Evolutionary conservation across 345 rosid species (phyloP).

Genomic region (Carallia brachiata): DNA sequence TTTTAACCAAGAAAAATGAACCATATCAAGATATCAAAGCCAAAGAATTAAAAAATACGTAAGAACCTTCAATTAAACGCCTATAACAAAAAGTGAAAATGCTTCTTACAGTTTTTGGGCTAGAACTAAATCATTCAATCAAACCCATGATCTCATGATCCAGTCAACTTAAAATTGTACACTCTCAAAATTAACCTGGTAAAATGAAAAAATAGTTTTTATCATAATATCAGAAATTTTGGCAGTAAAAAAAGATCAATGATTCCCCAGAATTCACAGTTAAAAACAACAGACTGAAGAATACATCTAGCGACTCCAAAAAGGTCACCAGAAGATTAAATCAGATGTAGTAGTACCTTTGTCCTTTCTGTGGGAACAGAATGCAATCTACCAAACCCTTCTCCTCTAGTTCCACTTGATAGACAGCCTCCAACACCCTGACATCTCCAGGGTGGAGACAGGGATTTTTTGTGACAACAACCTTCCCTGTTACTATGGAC

Average conservation of each 20-base stretch:
- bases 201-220: neutral
- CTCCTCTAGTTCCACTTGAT: constrained; percentile 54
- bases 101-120: neutral
- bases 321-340: neutral
- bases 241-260: neutral
- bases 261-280: neutral
- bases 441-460: constrained; percentile 97
- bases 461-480: constrained; percentile 88
- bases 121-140: neutral
- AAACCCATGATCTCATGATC: constrained; percentile 1
- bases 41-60: neutral
- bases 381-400: constrained; percentile 71
- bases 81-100: neutral
- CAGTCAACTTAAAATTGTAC: no score
- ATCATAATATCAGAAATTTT: neutral
- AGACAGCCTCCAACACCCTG: constrained; percentile 83
- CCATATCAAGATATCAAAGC: neutral
- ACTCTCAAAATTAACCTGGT: neutral
- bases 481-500: constrained; percentile 59
- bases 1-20: no score
- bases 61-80: neutral
- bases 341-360: constrained; percentile 47
- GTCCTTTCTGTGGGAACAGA: constrained; percentile 80
- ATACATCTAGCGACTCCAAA: neutral
- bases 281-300: neutral